Base-by-base conservation (phyloP, 768 basidiomycete genomes). In the Boletus huronensis region DNA sequence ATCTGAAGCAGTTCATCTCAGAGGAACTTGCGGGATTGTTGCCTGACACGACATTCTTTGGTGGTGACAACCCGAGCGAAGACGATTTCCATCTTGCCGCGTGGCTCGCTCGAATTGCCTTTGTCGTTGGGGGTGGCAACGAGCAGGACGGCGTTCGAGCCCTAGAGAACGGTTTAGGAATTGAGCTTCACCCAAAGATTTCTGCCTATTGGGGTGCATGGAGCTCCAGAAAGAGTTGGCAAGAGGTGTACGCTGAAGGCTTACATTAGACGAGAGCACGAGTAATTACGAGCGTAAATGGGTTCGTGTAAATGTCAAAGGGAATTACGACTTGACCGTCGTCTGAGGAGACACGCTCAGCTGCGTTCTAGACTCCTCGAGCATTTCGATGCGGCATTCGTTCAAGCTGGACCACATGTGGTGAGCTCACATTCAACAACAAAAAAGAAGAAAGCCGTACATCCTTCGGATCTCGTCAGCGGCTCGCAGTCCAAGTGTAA, bases 381-480 rank as follows among this genome's bases (percentile, higher is more conserved):
- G 71, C 79, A 87, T 84, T 65, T 86, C 86, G 57, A 82, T 65
- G 28, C 80, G 78, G 58, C 83, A 87, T 45, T 86, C 85, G 49
- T 80, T 73, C 63, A 88, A 72, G 49, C 87, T 88, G 49, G 8
- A 11, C 29, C 16, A 29, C 38, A 25, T 23, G 7, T 41, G 44
- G 25, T 53, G 19, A 50, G 17, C 42, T 16, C 19, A 28, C 44
- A 10, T 14, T 10, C 29, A 17, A 21, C 23, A 13, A 16, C 21
- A 10, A 17, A 58, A 58, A 7, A 40, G 38, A 35, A 34, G 2
- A 39, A 16, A 11, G 19, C 23, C 48, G 54, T 52, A 88, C 90
- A 81, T 79, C 57, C 73, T 76, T 63, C 79, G 74, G 35, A 93
- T 87, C 60, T 81, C 79, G 40, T 75, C 69, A 3, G 82, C 85